A percentile compares a stretch with the other conserved stretches of the same genome.
These are phyloP conservation scores for Gorgonomyces haynaldii DNA, from an alignment of 192 early-diverging fungal species.

Conservation along the genomic window DNA sequence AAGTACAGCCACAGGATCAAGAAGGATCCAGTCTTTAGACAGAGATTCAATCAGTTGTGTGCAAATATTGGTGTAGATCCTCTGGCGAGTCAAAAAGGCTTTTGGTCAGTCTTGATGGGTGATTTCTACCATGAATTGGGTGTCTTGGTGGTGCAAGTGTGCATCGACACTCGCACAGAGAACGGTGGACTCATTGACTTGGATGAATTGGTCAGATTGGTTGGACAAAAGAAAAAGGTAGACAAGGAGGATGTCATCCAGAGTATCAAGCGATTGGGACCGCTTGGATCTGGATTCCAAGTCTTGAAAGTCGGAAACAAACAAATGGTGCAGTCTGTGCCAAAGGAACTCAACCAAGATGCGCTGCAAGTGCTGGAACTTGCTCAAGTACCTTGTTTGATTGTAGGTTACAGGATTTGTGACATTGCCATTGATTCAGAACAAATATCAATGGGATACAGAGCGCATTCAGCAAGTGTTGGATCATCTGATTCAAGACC, in stretches of 20 bases:
- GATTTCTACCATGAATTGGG: slow-evolving; percentile 96
- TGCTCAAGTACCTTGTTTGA: slow-evolving; percentile 47
- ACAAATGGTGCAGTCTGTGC: slow-evolving; percentile 80
- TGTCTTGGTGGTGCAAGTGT: slow-evolving; percentile 86
- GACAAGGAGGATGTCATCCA: slow-evolving; percentile 75
- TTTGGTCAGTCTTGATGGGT: slow-evolving; percentile 88
- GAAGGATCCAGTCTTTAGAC: slow-evolving; percentile 71
- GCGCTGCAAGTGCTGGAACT: slow-evolving; percentile 54
- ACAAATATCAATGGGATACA: not conserved
- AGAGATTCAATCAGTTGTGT: slow-evolving; percentile 90
- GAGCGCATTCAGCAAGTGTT: too few relatives aligned
- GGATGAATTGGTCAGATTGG: slow-evolving; percentile 56
- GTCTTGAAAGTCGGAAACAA: slow-evolving; percentile 66
- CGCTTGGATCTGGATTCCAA: slow-evolving; percentile 83
- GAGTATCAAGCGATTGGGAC: slow-evolving; percentile 71
- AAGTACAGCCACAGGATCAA: slow-evolving; percentile 81
- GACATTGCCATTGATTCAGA: not conserved
- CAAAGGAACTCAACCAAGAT: slow-evolving; percentile 79
- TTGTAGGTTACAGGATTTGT: not conserved
- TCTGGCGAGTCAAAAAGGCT: slow-evolving; percentile 88
- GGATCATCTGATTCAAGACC: too few relatives aligned
- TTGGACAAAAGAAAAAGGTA: slow-evolving; percentile 34
- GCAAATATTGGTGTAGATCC: slow-evolving; percentile 89
- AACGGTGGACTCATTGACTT: slow-evolving; percentile 91
- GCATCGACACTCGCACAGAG: slow-evolving; percentile 64